Percentiles rank a stretch among this genome's conserved stretches.
phyloP scores from a whole-genome alignment of 495 filamentous ascomycete genomes.

The Daldinia bambusicola region DNA sequence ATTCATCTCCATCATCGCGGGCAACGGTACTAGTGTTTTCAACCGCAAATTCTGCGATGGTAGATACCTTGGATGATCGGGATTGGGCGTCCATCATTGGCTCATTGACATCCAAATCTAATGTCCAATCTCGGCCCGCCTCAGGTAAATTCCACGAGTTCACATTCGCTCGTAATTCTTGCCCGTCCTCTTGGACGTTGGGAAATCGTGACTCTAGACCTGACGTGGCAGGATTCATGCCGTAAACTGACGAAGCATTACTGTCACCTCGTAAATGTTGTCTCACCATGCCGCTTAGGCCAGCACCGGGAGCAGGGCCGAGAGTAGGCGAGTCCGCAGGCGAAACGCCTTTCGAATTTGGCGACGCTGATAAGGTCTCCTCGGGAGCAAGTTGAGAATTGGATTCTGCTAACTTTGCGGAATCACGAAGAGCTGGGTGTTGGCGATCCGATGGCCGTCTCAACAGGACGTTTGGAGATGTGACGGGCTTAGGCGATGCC shows the following conservation, averaged over 20 bases:
- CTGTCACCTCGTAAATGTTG: conserved; percentile 88
- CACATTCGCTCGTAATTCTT: conserved; percentile 47
- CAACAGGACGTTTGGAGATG: conserved; percentile 45
- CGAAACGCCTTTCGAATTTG: conserved; percentile 45
- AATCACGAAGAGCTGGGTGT: conserved; percentile 58
- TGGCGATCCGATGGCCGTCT: conserved; percentile 57
- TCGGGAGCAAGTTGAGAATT: conserved; percentile 41
- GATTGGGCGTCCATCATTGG: conserved; percentile 42
- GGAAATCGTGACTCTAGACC: conserved; percentile 56
- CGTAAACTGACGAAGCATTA: conserved; percentile 80
- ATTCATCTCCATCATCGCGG: conserved; percentile 78
- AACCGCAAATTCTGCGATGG: conserved; percentile 64
- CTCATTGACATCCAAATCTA: conserved; percentile 46
- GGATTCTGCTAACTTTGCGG: conserved; percentile 51
- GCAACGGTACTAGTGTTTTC: conserved; percentile 67
- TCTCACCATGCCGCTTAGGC: conserved; percentile 83
- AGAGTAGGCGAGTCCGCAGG: conserved; percentile 82
- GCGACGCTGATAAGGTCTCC: conserved; percentile 38
- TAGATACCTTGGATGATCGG: conserved; percentile 34
- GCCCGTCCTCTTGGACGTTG: conserved; percentile 34
- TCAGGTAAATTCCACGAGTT: conserved; percentile 63
- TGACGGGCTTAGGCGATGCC: conserved; percentile 28
- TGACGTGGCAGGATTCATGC: conserved; percentile 43
- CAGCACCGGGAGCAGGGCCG: conserved; percentile 66
- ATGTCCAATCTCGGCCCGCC: conserved; percentile 37